phyloP scores from a whole-genome alignment of 2,329 filamentous ascomycete genomes.

The Calonectria pseudoturangicola region DNA sequence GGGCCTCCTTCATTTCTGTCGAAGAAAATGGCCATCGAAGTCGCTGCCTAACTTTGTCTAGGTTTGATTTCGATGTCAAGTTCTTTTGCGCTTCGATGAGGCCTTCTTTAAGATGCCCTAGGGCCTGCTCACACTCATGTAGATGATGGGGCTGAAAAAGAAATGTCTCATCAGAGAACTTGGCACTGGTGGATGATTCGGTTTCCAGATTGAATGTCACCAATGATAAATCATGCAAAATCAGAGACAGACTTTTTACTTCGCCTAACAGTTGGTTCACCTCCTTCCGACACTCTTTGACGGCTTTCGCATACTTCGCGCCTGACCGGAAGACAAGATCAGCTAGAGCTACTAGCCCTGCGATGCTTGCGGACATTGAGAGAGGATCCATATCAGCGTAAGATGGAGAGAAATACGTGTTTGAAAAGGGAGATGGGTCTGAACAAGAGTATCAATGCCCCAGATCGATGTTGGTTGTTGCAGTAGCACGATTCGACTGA shows the following conservation, averaged over 20 bases:
- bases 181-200: too few species aligned
- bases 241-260: slow-evolving; percentile 12
- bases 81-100: not conserved
- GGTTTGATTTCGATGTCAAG: not conserved
- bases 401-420: too few species aligned
- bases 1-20: slow-evolving; percentile 10
- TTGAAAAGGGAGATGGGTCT: too few species aligned
- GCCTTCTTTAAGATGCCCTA: slow-evolving; percentile 20
- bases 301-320: slow-evolving; percentile 26
- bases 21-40: slow-evolving; percentile 39
- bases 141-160: slow-evolving; percentile 24
- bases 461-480: too few species aligned
- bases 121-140: slow-evolving; percentile 21
- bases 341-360: slow-evolving; percentile 38
- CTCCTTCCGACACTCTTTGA: slow-evolving; percentile 24
- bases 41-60: not conserved
- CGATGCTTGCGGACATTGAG: slow-evolving; percentile 40
- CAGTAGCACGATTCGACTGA: too few species aligned
- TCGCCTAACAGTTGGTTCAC: slow-evolving; percentile 16
- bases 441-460: too few species aligned
- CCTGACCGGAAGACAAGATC: slow-evolving; percentile 37
- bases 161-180: not conserved
- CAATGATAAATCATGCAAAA: slow-evolving; percentile 21
- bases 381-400: slow-evolving; percentile 31
- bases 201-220: slow-evolving; percentile 35